These are phyloP conservation scores for Mallotus japonicus DNA, from an alignment of 441 rosid genomes.

Conservation along the genomic window DNA sequence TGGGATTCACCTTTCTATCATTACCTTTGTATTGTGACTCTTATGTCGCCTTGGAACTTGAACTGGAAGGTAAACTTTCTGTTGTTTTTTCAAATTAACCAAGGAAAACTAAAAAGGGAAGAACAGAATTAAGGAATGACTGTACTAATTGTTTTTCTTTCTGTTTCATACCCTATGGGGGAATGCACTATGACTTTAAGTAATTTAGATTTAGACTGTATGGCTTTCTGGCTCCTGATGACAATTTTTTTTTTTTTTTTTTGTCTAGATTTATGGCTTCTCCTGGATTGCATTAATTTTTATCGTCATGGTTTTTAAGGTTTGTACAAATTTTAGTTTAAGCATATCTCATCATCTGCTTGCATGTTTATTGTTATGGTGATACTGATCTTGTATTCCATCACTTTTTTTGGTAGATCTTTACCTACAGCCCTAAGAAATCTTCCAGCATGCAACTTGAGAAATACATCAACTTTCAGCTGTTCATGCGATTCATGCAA, in stretches of 20 bases:
- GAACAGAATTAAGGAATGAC: not conserved
- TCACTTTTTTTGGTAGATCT: conserved; percentile 48
- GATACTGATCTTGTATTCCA: conserved; percentile 6
- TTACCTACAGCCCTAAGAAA: conserved; percentile 72
- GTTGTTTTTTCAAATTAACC: not conserved
- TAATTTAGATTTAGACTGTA: not conserved
- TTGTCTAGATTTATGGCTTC: conserved; percentile 76
- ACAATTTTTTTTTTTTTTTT: conserved; percentile 17
- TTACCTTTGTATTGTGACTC: too few relatives aligned
- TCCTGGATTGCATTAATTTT: conserved; percentile 78
- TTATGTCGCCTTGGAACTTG: not conserved
- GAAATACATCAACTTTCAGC: conserved; percentile 36
- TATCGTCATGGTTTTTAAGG: conserved; percentile 78
- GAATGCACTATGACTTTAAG: not conserved
- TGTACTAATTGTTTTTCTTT: not conserved
- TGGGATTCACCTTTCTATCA: too few relatives aligned
- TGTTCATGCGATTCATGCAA: conserved; percentile 71
- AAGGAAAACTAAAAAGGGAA: not conserved
- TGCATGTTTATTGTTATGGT: conserved; percentile 12
- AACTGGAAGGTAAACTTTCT: not conserved
- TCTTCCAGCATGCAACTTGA: conserved; percentile 34
- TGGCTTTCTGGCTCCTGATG: conserved; percentile 18
- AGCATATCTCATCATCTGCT: not conserved
- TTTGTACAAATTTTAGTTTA: conserved; percentile 22
- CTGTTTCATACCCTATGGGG: not conserved